Percentiles rank a stretch among this genome's conserved stretches.
Conservation (phyloP, 2,329 filamentous ascomycete genomes). For the Arthrocladium fulminans region DNA sequence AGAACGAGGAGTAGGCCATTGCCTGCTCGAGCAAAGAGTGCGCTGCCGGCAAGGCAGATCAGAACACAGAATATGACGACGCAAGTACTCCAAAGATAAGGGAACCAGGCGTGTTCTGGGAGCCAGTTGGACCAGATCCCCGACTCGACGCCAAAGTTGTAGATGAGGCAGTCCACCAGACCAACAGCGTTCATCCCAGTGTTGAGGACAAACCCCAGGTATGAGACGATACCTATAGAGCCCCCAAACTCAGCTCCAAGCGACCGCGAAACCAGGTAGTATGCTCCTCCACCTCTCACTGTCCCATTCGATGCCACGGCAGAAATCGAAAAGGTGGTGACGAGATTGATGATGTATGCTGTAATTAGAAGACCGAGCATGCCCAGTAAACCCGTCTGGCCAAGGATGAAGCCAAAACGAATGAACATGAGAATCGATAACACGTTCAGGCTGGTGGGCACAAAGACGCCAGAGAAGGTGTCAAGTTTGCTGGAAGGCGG, state of each 20-base stretch:
- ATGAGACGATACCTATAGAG: constrained; percentile 80
- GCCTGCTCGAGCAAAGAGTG: constrained; percentile 70
- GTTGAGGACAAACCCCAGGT: constrained; percentile 80
- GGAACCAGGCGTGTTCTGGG: constrained; percentile 64
- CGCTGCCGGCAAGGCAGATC: constrained; percentile 70
- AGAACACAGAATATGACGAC: constrained; percentile 63
- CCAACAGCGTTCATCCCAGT: constrained; percentile 82
- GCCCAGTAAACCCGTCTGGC: constrained; percentile 68
- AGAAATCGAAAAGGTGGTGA: constrained; percentile 77
- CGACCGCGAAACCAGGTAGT: constrained; percentile 79
- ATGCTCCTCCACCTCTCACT: constrained; percentile 77
- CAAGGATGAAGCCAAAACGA: constrained; percentile 75
- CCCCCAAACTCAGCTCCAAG: constrained; percentile 83
- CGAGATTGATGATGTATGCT: constrained; percentile 72
- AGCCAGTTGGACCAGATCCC: constrained; percentile 53
- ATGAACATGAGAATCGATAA: constrained; percentile 89
- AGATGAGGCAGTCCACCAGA: constrained; percentile 69
- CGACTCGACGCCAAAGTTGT: constrained; percentile 57
- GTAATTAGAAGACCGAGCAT: constrained; percentile 67
- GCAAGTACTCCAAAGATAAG: constrained; percentile 65
- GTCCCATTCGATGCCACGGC: constrained; percentile 86
- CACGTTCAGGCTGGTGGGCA: constrained; percentile 82
- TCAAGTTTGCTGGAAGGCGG: constrained; percentile 56
- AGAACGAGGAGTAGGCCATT: constrained; percentile 66
- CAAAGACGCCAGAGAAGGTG: constrained; percentile 70